Evolutionary conservation across 164 flowering plant genomes (phyloP).

Genomic region (grape (Vitis vinifera)): ASM3070453v1 NC_081822.1:22853501-22854000

Average conservation of each 20-base stretch:
- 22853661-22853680: too few species aligned
- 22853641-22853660: too few species aligned
- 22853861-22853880: too few species aligned
- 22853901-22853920: not conserved
- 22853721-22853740: not conserved
- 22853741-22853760: not conserved
- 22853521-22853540: too few species aligned
- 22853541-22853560: too few species aligned
- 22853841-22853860: not conserved
- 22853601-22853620: too few species aligned
- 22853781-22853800: not conserved
- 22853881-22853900: not conserved
- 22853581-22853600: too few species aligned
- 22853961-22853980: not conserved
- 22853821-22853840: not conserved
- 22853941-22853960: not conserved
- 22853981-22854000: not conserved
- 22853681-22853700: not conserved
- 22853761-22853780: not conserved
- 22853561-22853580: too few species aligned
- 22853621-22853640: too few species aligned
- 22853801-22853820: not conserved
- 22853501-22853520: too few species aligned
- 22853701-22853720: not conserved
- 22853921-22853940: not conserved